phyloP scores from a whole-genome alignment of 2,329 filamentous ascomycete species.

The Hymenoscyphus infarciens region DNA sequence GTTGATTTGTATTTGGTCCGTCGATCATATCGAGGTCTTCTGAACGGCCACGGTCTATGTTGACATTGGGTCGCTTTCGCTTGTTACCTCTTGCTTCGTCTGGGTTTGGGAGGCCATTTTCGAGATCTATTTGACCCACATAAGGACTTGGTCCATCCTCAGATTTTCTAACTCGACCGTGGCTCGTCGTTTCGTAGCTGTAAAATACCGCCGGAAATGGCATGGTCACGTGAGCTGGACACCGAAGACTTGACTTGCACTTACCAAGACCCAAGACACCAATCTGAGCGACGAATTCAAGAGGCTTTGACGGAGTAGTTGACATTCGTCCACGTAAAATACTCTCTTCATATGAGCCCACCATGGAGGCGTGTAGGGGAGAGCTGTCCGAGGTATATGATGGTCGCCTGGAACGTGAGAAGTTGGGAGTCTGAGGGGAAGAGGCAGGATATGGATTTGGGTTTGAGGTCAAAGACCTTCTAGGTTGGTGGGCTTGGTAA shows the following conservation, averaged over 20 bases:
- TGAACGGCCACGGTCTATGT: conserved; percentile 16
- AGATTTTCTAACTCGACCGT: conserved; percentile 54
- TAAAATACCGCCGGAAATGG: conserved; percentile 96
- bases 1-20: conserved; percentile 18
- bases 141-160: conserved; percentile 94
- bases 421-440: conserved; percentile 49
- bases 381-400: conserved; percentile 73
- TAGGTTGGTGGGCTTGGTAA: conserved; percentile 75
- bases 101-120: conserved; percentile 65
- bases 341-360: conserved; percentile 96
- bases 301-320: conserved; percentile 84
- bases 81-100: conserved; percentile 42
- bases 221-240: conserved; percentile 84
- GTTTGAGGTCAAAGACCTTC: conserved; percentile 66
- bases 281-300: conserved; percentile 93
- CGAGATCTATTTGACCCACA: conserved; percentile 87
- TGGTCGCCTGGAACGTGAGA: conserved; percentile 56
- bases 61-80: conserved; percentile 36
- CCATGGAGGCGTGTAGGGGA: conserved; percentile 86
- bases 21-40: conserved; percentile 30
- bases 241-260: conserved; percentile 80
- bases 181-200: conserved; percentile 71
- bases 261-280: conserved; percentile 86
- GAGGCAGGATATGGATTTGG: conserved; percentile 40
- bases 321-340: conserved; percentile 96